A percentile compares a stretch with the other conserved stretches of the same genome.
Conservation (phyloP, 805 yeast species). For the Ogataea philodendri region DNA sequence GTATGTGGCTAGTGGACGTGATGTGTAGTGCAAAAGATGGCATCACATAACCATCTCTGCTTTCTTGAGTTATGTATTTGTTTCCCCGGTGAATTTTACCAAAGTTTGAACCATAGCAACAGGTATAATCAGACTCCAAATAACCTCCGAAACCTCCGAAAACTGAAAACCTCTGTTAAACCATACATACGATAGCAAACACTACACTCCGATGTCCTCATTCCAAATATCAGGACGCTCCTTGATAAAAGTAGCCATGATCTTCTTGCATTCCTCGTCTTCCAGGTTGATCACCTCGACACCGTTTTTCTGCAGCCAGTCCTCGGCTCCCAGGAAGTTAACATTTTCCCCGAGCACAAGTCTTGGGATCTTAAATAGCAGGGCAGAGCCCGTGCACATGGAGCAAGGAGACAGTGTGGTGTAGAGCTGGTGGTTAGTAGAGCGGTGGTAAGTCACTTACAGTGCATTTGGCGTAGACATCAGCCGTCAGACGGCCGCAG, state of each 20-base stretch:
- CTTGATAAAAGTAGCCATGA: constrained; percentile 76
- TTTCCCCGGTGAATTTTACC: too few relatives aligned
- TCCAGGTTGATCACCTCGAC: constrained; percentile 67
- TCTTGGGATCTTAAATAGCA: constrained; percentile 83
- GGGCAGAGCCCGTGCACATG: constrained; percentile 93
- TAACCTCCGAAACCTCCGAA: too few relatives aligned
- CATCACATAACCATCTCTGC: too few relatives aligned
- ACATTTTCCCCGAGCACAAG: constrained; percentile 87
- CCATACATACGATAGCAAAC: too few relatives aligned
- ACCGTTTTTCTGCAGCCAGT: constrained; percentile 61
- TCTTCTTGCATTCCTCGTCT: constrained; percentile 57
- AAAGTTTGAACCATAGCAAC: too few relatives aligned
- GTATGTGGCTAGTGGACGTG: too few relatives aligned
- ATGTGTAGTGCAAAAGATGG: too few relatives aligned
- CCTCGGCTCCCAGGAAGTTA: constrained; percentile 83
- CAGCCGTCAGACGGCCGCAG: constrained; percentile 85
- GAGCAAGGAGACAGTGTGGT: constrained; percentile 91
- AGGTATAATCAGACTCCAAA: too few relatives aligned
- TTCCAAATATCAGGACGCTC: constrained; percentile 78
- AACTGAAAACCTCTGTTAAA: too few relatives aligned
- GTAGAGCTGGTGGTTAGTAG: constrained; percentile 47
- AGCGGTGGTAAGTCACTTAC: constrained; percentile 21
- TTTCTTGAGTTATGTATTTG: too few relatives aligned
- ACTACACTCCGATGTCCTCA: constrained; percentile 73
- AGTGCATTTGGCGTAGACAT: constrained; percentile 78